Evolutionary conservation across 305 asterid genomes (phyloP).

Genomic region (Fraxinus angustifolia): DNA sequence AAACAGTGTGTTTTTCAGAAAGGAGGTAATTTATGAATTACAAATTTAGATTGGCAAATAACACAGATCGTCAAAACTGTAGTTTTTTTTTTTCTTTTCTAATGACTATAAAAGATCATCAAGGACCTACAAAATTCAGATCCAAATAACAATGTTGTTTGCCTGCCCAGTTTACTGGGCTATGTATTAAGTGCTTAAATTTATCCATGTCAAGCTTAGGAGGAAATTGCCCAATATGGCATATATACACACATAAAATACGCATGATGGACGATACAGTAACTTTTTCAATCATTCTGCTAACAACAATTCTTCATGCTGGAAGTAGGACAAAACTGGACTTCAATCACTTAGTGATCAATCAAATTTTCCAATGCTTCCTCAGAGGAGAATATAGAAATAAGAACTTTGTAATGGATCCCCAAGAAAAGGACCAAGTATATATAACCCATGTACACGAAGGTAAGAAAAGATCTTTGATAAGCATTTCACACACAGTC

Average conservation of each 20-base stretch:
- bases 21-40: neutral
- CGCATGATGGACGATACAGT: neutral
- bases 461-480: neutral
- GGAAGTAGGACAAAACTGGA: neutral
- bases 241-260: neutral
- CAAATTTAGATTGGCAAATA: neutral
- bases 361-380: neutral
- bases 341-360: neutral
- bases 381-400: neutral
- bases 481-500: neutral
- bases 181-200: neutral
- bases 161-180: neutral
- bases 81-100: neutral
- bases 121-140: neutral
- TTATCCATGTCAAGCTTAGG: neutral
- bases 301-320: neutral
- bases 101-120: neutral
- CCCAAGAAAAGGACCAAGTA: neutral
- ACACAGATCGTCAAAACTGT: neutral
- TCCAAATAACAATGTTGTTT: neutral
- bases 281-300: neutral
- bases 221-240: neutral
- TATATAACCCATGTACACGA: neutral
- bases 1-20: neutral
- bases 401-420: neutral